Evolutionary conservation across 208 protist genomes (phyloP), one percentile per base, ranked within the genome.

Genomic region (Crithidia fasciculata): DNA sequence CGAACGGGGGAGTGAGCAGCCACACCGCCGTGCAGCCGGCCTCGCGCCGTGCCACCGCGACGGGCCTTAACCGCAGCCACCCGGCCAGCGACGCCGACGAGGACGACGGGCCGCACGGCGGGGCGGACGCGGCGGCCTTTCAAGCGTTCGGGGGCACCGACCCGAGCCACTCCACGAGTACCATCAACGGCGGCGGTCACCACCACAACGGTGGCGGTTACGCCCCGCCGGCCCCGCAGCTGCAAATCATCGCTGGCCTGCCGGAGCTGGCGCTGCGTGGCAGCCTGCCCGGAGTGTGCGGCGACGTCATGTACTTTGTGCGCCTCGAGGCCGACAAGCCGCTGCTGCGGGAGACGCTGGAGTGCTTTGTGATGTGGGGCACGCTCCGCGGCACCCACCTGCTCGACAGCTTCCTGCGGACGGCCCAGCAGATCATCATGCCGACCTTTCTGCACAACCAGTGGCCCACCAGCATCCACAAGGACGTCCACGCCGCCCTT

Each of bases 401-500:
- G 41, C 77, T 98, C 2, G 95, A 98, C 55, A 87, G 87, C 45
- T 92, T 98, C 70, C 86, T 98, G 15, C 94, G 95, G 50, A 66
- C 86, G 28, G 84, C 98, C 72, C 91, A 91, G 18, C 79, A 84
- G 41, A 82, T 96, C 18, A 85, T 94, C 41, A 85, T 92, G 72
- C 95, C 94, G 41, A 91, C 91, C 55, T 82, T 98, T 43, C 83
- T 97, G 56, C 74, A 80, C 44, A 97, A 97, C 72, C 85, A 85
- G 58, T 99, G 97, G 97, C 97, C 97, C 9, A 97, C 96, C 50
- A 98, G 93, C 82, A 96, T 99, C 58, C 85, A 98, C 81, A 98
- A 98, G 78, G 97, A 99, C 65, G 98, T 99, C 57, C 79, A 91
- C 39, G 86, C 89, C 0, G 81, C 98, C 16, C 72, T 99, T 56